Evolutionary conservation across 768 basidiomycete species (phyloP), one percentile per base, ranked within the genome.

Genomic region (Cystoderma amianthinum): DNA sequence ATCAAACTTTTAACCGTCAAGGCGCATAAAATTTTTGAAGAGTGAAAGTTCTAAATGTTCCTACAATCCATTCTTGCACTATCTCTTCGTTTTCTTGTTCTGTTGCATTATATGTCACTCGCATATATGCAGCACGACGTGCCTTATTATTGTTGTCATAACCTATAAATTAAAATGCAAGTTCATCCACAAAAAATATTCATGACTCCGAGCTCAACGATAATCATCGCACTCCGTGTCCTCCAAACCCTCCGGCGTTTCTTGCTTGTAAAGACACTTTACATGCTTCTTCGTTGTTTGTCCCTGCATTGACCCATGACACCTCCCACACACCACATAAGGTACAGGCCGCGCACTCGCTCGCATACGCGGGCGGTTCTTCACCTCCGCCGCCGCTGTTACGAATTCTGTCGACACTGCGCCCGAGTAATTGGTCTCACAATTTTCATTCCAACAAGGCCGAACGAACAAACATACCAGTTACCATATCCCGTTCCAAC

Each of bases 1-100:
- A 65, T 74, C n/a, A 63, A 64, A 5, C 44, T 76, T n/a, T 52
- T 77, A 43, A 76, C 71, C 1, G 69, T 76, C 15, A 66, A 57
- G 1, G 65, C 72, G 20, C 42, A 45, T 41, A 39, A 25, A 39
- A 33, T 18, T 39, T n/a, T 17, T 7, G n/a, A 2, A 22, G 7
- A 3, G 21, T 11, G 17, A 21, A 19, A 21, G 15, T 19, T 18
- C 13, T 18, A 12, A 12, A 21, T 23, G 9, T 38, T 19, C 16
- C 37, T 6, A 6, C 34, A 7, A 19, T 7, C 25, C n/a, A 28
- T 28, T 28, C 25, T 28, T 28, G 7, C 25, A 28, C 25, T 7
- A 28, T 7, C 25, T 7, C n/a, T n/a, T 28, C n/a, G 7, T n/a
- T 7, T 28, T n/a, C 7, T n/a, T 7, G n/a, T 28, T 28, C n/a